Base-by-base conservation (phyloP, 2,329 filamentous ascomycete species). In the Fusarium palustre region DNA sequence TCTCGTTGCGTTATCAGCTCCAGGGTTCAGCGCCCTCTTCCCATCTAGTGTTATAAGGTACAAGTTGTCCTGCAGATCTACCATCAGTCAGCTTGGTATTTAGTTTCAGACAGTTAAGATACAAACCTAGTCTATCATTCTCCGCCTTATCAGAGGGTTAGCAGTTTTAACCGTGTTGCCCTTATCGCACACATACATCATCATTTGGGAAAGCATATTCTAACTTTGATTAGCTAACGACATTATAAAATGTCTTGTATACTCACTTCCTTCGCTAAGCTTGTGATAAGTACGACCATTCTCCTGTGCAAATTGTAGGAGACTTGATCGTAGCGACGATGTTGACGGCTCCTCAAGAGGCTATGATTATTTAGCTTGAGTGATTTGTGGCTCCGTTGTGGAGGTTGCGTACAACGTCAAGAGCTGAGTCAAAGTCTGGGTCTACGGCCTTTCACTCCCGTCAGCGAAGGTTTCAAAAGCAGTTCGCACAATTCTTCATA, bases 171-270 rank as follows among this genome's bases (percentile, higher is more conserved):
- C 3, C 9, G 4, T 8, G 7, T 6, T 16, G 10, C 5, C 3
- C 1, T 13, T 4, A 18, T 22, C 2, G n/a, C n/a, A 8, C 5
- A 16, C 65, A 48, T 42, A 64, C 65, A 39, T 68, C 64, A n/a
- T 68, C 65, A n/a, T 68, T 68, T 3, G 65, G 65, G 15, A 48
- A 68, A 10, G 64, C 64, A 41, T 68, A 68, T 50, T 68, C 65
- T 68, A 28, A 0, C 3, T 1, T 0, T 1, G 0, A 3, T 67
- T 10, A 63, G 57, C 7, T 5, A n/a, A 0, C 0, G 15, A 8
- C 7, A 7, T 6, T 1, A 2, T 1, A 3, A 0, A 0, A 0
- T 5, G 10, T 1, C 0, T 2, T 25, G 0, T 48, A 47, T 48
- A 47, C 64, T 49, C 3, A 68, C 64, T 68, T 15, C 64, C 64